phyloP scores from a whole-genome alignment of 495 filamentous ascomycete genomes.

The Aspergillus bertholletiae region DNA sequence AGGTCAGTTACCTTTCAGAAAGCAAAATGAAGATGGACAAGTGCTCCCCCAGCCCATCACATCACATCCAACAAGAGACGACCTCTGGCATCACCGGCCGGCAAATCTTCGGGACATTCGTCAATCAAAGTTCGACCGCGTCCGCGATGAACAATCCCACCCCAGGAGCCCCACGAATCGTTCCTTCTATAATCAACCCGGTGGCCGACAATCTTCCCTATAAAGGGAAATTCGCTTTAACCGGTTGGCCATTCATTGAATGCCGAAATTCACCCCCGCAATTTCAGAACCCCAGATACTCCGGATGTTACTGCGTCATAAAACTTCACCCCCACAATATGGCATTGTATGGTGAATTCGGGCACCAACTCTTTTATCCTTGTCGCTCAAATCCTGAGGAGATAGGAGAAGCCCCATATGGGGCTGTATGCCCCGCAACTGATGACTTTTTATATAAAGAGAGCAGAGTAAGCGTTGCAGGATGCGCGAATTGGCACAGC shows the following conservation, averaged over 20 bases:
- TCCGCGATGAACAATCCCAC: background rate
- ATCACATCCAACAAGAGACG: too few relatives aligned
- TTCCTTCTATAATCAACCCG: background rate
- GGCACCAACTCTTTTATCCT: background rate
- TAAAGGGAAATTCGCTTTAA: background rate
- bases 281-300: background rate
- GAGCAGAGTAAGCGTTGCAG: background rate
- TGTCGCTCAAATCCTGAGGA: background rate
- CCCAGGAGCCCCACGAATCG: background rate
- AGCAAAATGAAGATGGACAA: background rate
- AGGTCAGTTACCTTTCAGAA: too few relatives aligned
- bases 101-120: background rate
- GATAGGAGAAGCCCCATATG: background rate
- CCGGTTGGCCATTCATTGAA: background rate
- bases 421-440: background rate
- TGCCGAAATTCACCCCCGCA: background rate
- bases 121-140: background rate
- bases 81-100: too few relatives aligned
- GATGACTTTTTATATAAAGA: background rate
- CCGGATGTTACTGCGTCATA: background rate
- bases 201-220: constrained; percentile 1
- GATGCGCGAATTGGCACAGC: background rate
- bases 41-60: background rate
- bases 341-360: background rate
- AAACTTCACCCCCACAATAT: background rate